phyloP scores from a whole-genome alignment of 1,284 basidiomycete species.

The Cryptococcus depauperatus region DNA sequence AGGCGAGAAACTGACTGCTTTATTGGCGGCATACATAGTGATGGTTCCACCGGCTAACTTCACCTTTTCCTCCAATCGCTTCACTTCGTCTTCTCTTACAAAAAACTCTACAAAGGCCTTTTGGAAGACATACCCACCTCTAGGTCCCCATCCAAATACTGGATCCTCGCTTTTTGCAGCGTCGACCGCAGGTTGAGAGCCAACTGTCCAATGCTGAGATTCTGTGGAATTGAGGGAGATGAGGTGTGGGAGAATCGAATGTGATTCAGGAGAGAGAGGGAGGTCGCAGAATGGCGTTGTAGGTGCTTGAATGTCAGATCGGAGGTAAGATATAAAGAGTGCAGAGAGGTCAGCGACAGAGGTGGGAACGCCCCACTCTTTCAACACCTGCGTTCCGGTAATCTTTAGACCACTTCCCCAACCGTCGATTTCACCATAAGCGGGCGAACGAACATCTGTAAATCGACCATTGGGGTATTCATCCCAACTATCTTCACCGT shows the following conservation, averaged over 20 bases:
- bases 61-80: slow-evolving; percentile 56
- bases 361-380: slow-evolving; percentile 74
- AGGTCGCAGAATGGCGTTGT: slow-evolving; percentile 83
- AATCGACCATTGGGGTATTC: slow-evolving; percentile 99
- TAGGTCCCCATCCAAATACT: slow-evolving; percentile 86
- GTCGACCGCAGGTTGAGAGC: slow-evolving; percentile 90
- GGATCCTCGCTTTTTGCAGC: slow-evolving; percentile 64
- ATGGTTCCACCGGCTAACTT: slow-evolving; percentile 57
- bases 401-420: slow-evolving; percentile 57
- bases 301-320: slow-evolving; percentile 53
- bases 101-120: slow-evolving; percentile 99
- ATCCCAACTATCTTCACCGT: slow-evolving; percentile 62
- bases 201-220: slow-evolving; percentile 86
- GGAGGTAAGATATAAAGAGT: slow-evolving; percentile 71
- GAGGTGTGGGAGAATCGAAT: slow-evolving; percentile 69
- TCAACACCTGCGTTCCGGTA: slow-evolving; percentile 55
- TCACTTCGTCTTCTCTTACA: slow-evolving; percentile 58
- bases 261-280: slow-evolving; percentile 77
- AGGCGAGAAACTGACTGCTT: slow-evolving; percentile 51
- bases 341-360: slow-evolving; percentile 62
- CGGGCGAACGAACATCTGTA: slow-evolving; percentile 91
- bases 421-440: slow-evolving; percentile 94
- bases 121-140: slow-evolving; percentile 88
- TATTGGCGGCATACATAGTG: slow-evolving; percentile 78
- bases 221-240: slow-evolving; percentile 59